phyloP scores from a whole-genome alignment of 1,139 yeast species.

The Suhomyces terraborum region DNA sequence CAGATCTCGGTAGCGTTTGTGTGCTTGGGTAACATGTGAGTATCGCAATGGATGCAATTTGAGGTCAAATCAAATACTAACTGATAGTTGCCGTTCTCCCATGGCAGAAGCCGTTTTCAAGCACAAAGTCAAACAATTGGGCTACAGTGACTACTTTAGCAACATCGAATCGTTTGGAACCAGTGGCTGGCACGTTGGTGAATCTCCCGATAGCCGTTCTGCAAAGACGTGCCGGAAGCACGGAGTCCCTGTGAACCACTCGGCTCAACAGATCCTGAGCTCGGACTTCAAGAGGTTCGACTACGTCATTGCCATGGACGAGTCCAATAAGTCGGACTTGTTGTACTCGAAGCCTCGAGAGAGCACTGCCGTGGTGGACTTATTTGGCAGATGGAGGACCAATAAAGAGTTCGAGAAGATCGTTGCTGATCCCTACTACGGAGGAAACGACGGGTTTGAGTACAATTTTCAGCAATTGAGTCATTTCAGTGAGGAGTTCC shows the following conservation, averaged over 20 bases:
- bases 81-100: conserved; percentile 81
- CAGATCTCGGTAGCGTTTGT: conserved; percentile 77
- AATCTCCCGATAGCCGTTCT: conserved; percentile 76
- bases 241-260: conserved; percentile 73
- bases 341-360: conserved; percentile 59
- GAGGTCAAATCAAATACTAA: neutral
- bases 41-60: conserved; percentile 17
- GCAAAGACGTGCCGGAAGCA: conserved; percentile 66
- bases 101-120: conserved; percentile 96
- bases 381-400: conserved; percentile 80
- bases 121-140: conserved; percentile 56
- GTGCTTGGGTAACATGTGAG: conserved; percentile 87
- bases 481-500: conserved; percentile 70
- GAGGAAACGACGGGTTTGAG: conserved; percentile 82
- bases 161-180: conserved; percentile 88
- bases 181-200: conserved; percentile 81
- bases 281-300: conserved; percentile 71
- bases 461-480: conserved; percentile 70
- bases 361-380: conserved; percentile 49
- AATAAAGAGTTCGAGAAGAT: conserved; percentile 50
- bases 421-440: conserved; percentile 91
- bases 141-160: conserved; percentile 44
- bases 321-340: conserved; percentile 61
- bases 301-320: conserved; percentile 86
- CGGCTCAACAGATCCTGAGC: conserved; percentile 67